Evolutionary conservation across 1,139 yeast genomes (phyloP).

Genomic region (Suhomyces coccinellae): DNA sequence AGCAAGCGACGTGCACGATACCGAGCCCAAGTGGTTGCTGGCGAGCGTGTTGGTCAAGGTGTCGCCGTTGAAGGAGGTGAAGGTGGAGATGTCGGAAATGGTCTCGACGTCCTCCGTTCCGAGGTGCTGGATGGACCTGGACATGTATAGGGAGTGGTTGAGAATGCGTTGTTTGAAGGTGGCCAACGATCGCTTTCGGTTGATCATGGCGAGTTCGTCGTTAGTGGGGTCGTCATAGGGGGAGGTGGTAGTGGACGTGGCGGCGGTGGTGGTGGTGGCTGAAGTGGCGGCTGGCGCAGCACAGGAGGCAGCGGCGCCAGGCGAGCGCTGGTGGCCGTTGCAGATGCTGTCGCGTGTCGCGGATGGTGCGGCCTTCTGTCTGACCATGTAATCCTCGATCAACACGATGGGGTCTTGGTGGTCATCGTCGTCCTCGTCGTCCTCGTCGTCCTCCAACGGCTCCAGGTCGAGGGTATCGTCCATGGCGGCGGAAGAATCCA

Average conservation of each 20-base stretch:
- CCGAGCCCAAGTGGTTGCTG: conserved; percentile 5
- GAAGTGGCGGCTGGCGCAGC: neutral
- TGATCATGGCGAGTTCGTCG: conserved; percentile 15
- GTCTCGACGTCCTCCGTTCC: conserved; percentile 9
- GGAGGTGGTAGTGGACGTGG: neutral
- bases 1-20: conserved; percentile 2
- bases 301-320: no score
- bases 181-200: conserved; percentile 40
- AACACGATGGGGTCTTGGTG: conserved; percentile 51
- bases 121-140: conserved; percentile 8
- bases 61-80: conserved; percentile 16
- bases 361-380: conserved; percentile 2
- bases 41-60: conserved; percentile 5
- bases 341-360: neutral
- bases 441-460: conserved; percentile 14
- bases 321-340: no score
- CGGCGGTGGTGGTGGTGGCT: neutral
- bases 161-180: conserved; percentile 34
- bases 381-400: conserved; percentile 49
- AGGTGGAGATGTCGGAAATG: conserved; percentile 17
- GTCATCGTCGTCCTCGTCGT: conserved; percentile 28
- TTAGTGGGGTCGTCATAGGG: conserved; percentile 6
- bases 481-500: neutral
- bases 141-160: conserved; percentile 8
- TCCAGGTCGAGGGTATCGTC: conserved; percentile 11